Base-by-base conservation (phyloP, 1,284 basidiomycete genomes). In the Leccinum olivaceoglutinosum region DNA sequence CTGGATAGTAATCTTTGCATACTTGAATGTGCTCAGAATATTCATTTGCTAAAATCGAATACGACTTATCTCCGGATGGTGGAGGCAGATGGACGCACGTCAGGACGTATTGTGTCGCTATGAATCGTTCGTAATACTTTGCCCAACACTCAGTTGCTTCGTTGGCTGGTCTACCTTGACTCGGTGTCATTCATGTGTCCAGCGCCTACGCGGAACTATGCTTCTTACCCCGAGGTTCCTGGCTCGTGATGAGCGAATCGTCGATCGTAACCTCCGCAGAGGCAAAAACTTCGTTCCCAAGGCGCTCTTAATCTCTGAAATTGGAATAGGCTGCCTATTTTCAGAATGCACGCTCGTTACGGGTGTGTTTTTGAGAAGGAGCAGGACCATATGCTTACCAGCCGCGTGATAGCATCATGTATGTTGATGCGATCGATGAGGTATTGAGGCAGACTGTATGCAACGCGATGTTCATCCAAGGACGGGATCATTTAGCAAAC, bases 391-490 rank as follows among this genome's bases (percentile, higher is more conserved):
- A 16, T 44, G 60, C 71, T 60, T 55, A 72, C 71, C 63, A 71
- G 32, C 53, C 70, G 69, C 8, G 65, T 68, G 62, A 71, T 69
- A 32, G 71, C 71, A 41, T 71, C 70, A n/a, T 69, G 68, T 58
- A 71, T 72, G 34, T 72, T 73, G 63, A 61, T n/a, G 14, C 70
- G 69, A 61, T 71, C 70, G 29, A 71, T 65, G n/a, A 71, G 32
- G 57, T 68, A 71, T 53, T 71, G 69, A 34, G 67, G 60, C 38
- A 70, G 12, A 39, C 44, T 64, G 62, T 73, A 71, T 38, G 63
- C 58, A 25, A 62, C 11, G 5, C 66, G 60, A 60, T 60, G 55
- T 21, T 62, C 63, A 14, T 64, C 62, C 39, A 55, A 25, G 29
- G 63, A 44, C 44, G 57, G 18, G 9, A 68, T 62, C 70, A 68